Base-by-base conservation (phyloP, 1,284 basidiomycete species). In the Ustilago cynodontis region DNA sequence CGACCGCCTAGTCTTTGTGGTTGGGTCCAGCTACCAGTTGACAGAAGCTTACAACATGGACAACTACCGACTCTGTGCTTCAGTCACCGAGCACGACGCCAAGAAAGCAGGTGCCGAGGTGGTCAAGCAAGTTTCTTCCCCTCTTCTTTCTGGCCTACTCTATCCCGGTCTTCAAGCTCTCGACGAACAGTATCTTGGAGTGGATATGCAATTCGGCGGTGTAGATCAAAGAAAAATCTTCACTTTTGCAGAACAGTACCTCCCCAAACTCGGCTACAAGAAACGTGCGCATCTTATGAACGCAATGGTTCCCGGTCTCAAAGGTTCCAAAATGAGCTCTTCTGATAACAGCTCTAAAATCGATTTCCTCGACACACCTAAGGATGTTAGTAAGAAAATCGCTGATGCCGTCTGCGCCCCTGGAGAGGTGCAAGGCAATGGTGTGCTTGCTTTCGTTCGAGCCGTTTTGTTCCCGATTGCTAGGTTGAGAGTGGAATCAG, bases 161-260 rank as follows among this genome's bases (percentile, higher is more conserved):
- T 99, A 99, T 89, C 96, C 96, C 0, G 94, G 95, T 37, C 87
- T 99, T 39, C 97, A 99, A 85, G 95, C 96, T 14, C 90, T 99
- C 26, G 97, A 99, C 82, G 97, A 99, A 87, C 91, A 99, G 88
- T 98, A 98, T 89, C 90, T 99, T 26, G 93, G 90, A 20, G 93
- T 94, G 26, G 95, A 99, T 86, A 96, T 99, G 88, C 97, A 99
- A 86, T 99, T 99, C 78, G 97, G 97, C 31, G 96, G 97, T 71
- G 92, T 95, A 9, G 97, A 99, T 86, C 96, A 97, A 93, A 92
- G 97, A 66, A 99, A 99, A 88, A 99, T 99, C 87, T 99, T 99
- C 88, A 98, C 94, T 35, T 96, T 96, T 85, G 96, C 97, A 10
- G 95, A 98, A 83, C 91, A 93, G 83, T 95, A 94, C 89, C 91